Evolutionary conservation across 805 yeast genomes (phyloP).

Genomic region (Maudiozyma serrabonitensis): DNA sequence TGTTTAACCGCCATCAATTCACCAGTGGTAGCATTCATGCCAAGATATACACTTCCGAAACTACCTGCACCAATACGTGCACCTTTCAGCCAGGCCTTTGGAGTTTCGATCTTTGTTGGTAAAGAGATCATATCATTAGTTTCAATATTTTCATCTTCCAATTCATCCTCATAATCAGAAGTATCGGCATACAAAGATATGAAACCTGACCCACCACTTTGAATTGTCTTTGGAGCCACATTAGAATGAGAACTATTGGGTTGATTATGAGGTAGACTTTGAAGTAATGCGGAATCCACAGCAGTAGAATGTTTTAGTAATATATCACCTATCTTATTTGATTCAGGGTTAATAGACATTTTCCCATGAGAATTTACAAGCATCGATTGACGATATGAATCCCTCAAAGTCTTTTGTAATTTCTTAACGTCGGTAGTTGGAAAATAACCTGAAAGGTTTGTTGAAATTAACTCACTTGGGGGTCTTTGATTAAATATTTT

Average conservation of each 20-base stretch:
- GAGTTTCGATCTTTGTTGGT: constrained; percentile 38
- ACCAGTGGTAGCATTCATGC: constrained; percentile 86
- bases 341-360: constrained; percentile 27
- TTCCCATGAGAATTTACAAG: constrained; percentile 31
- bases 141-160: constrained; percentile 7
- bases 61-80: constrained; percentile 91
- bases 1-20: constrained; percentile 97
- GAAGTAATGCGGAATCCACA: constrained; percentile 39
- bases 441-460: constrained; percentile 82
- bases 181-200: constrained; percentile 1
- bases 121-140: constrained; percentile 31
- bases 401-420: constrained; percentile 70
- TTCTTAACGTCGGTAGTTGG: constrained; percentile 70
- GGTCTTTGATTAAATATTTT: constrained; percentile 80
- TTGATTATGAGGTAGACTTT: constrained; percentile 16
- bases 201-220: background rate
- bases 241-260: constrained; percentile 17
- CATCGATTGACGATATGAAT: constrained; percentile 72
- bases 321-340: constrained; percentile 55
- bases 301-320: constrained; percentile 46
- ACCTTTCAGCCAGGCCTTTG: constrained; percentile 85
- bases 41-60: constrained; percentile 87
- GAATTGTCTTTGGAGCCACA: constrained; percentile 5
- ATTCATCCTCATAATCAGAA: constrained; percentile 12
- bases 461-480: constrained; percentile 82